Conservation (phyloP, 495 filamentous ascomycete genomes). For the Sporormia fimetaria region DNA sequence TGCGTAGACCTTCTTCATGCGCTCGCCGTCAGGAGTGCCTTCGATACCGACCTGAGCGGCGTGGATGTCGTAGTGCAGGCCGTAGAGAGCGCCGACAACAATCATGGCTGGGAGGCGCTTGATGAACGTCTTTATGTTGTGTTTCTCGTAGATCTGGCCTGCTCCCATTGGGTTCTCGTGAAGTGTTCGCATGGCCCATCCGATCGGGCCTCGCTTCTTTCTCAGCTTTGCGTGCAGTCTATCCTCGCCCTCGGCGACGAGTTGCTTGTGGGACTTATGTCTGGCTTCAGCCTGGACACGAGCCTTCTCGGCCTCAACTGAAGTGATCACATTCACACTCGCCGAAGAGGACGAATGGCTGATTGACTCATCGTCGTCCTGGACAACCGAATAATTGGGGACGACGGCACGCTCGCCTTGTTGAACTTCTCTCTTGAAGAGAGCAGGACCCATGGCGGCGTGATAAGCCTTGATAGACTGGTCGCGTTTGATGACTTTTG, state of each 20-base stretch:
- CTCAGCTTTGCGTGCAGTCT: conserved; percentile 44
- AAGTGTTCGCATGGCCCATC: conserved; percentile 62
- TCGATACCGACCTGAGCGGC: conserved; percentile 50
- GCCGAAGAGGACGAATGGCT: conserved; percentile 18
- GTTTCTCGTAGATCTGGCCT: conserved; percentile 53
- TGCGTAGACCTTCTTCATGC: conserved; percentile 48
- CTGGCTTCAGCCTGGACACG: conserved; percentile 34
- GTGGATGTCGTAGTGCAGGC: conserved; percentile 64
- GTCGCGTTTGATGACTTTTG: conserved; percentile 46
- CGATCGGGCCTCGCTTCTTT: conserved; percentile 48
- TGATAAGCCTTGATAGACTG: conserved; percentile 43
- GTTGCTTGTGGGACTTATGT: conserved; percentile 44
- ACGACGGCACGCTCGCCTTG: conserved; percentile 18
- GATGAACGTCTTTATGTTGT: conserved; percentile 48
- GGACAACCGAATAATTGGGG: conserved; percentile 44
- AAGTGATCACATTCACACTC: conserved; percentile 16
- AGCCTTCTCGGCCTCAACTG: conserved; percentile 37
- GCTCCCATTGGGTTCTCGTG: conserved; percentile 56
- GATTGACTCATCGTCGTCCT: conserved; percentile 32
- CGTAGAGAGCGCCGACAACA: conserved; percentile 48
- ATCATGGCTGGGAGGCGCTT: conserved; percentile 52
- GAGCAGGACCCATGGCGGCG: conserved; percentile 42
- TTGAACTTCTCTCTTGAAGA: conserved; percentile 29
- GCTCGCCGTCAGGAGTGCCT: conserved; percentile 54
- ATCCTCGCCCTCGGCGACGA: conserved; percentile 40